Base-by-base conservation (phyloP, 1,139 yeast genomes). In the Petasospora fabianii region DNA sequence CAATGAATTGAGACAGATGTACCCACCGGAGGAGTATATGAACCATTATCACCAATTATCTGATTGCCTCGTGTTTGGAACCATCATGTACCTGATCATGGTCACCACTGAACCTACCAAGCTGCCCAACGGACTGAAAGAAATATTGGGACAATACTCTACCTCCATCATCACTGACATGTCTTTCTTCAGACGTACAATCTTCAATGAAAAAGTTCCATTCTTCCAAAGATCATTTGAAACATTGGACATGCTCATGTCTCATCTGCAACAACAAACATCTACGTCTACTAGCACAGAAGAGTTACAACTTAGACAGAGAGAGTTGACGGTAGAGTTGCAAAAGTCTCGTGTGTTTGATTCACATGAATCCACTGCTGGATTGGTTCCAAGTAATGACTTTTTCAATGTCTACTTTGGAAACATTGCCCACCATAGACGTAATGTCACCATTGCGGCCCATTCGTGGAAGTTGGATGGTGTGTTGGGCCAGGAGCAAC, bases 361-460 rank as follows among this genome's bases (percentile, higher is more conserved):
- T 9, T 36, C 44, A 1, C 27, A 38, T 16, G 54, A 50, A 19
- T 47, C 53, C 1, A 32, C 31, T 3, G 27, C 27, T n/a, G 54
- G 54, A 1, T 27, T 50, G 26, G 33, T 50, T 2, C 54, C 54
- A 13, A 38, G 41, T 10, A 47, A 47, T 28, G 54, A 50, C 24
- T 50, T 50, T 36, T 49, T 46, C 30, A 50, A 47, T 33, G 30
- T 40, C 9, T 49, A 46, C 27, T 41, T 49, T 16, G 39, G 48
- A 2, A 27, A 40, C 27, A 41, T 48, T 3, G 41, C 47, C 2
- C 52, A 42, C 27, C 41, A 43, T 26, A 31, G 40, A 16, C 35
- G 47, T 20, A 45, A 39, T 32, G 22, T 26, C 19, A 41, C 36
- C 6, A 16, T 30, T 2, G 13, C 37, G 3, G 18, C 17, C 4